phyloP scores from a whole-genome alignment of 2,329 filamentous ascomycete species.

The Ophiostoma fasciatum region DNA sequence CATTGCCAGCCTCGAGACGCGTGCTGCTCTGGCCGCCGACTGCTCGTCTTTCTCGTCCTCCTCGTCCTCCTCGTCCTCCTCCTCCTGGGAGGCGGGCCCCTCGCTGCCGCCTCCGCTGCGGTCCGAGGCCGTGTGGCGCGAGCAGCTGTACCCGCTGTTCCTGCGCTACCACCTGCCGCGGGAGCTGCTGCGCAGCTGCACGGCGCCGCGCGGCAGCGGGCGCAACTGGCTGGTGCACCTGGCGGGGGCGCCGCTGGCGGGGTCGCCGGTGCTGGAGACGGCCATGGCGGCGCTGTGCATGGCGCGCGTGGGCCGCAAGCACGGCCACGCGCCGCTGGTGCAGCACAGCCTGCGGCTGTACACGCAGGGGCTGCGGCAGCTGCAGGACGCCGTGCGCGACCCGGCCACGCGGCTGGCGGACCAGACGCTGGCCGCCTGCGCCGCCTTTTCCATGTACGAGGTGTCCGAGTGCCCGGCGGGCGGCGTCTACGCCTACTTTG shows the following conservation, averaged over 20 bases:
- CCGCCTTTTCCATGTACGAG: conserved; percentile 14
- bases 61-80: neutral
- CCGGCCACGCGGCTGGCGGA: conserved; percentile 3
- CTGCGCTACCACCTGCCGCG: conserved; percentile 7
- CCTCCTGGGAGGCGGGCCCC: neutral
- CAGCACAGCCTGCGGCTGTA: conserved; percentile 11
- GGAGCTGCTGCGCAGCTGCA: conserved; percentile 3
- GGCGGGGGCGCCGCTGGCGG: conserved; percentile 1
- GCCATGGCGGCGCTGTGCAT: conserved; percentile 9
- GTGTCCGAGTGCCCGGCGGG: conserved; percentile 11
- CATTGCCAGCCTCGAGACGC: conserved; percentile 1
- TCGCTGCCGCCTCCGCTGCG: neutral
- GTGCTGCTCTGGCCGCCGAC: neutral
- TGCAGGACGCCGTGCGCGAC: conserved; percentile 9
- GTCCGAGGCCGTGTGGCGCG: conserved; percentile 8
- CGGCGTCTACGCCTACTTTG: conserved; percentile 8
- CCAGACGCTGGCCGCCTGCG: conserved; percentile 12
- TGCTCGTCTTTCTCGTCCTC: conserved; percentile 4
- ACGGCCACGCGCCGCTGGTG: conserved; percentile 5
- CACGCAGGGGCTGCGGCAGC: conserved; percentile 7
- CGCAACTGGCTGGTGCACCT: conserved; percentile 12
- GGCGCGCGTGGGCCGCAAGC: conserved; percentile 9
- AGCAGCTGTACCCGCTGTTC: conserved; percentile 11
- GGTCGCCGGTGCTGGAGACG: conserved; percentile 6
- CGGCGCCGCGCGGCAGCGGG: neutral